Conservation (phyloP, 2,329 filamentous ascomycete species). For the Fusarium metavorans region DNA sequence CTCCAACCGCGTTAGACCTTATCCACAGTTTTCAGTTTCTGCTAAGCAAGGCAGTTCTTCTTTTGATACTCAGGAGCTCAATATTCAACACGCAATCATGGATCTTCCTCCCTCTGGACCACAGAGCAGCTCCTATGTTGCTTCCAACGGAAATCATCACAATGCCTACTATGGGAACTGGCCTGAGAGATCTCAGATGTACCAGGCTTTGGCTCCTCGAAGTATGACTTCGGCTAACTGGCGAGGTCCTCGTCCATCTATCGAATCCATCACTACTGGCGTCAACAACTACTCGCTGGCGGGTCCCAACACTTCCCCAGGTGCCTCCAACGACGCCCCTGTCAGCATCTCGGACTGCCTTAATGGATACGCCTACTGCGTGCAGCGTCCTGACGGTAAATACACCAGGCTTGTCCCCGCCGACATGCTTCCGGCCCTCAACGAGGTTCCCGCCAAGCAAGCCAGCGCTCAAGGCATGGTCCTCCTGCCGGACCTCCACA, state of each 20-base stretch:
- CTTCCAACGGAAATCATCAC: conserved; percentile 12
- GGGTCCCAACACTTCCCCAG: neutral
- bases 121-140: conserved; percentile 8
- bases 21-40: neutral
- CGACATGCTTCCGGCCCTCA: conserved; percentile 44
- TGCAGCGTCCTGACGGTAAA: conserved; percentile 27
- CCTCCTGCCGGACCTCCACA: conserved; percentile 58
- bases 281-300: conserved; percentile 29
- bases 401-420: conserved; percentile 36
- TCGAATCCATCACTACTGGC: conserved; percentile 3
- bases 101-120: conserved; percentile 6
- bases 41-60: neutral
- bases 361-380: conserved; percentile 33
- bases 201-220: conserved; percentile 32
- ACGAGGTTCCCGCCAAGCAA: conserved; percentile 58
- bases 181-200: conserved; percentile 21
- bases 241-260: conserved; percentile 25
- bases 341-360: conserved; percentile 36
- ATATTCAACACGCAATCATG: conserved; percentile 8
- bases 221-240: conserved; percentile 39
- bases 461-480: conserved; percentile 57
- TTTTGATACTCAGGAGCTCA: neutral
- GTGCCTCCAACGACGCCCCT: conserved; percentile 3
- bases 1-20: conserved; percentile 1
- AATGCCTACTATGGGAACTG: conserved; percentile 17